Conservation (phyloP, 73 alveolate genomes). For the Paramecium primaurelia region DNA sequence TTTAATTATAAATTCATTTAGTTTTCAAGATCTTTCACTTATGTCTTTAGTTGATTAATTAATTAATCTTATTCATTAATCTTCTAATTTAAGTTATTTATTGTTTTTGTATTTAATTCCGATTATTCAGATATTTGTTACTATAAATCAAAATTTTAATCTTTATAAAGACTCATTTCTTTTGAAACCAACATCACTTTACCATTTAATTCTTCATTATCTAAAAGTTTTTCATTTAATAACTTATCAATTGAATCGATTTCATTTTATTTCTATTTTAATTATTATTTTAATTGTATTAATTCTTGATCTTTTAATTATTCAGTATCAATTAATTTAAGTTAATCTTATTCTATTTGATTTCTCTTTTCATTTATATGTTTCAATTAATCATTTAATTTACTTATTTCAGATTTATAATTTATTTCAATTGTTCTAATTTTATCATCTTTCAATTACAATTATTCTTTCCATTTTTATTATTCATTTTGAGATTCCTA, state of each 20-base stretch:
- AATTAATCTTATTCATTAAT: background rate
- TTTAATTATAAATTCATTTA: background rate
- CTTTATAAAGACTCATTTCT: background rate
- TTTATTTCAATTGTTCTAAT: background rate
- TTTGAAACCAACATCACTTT: background rate
- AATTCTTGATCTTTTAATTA: background rate
- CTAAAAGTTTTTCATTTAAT: background rate
- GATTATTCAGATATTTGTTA: background rate
- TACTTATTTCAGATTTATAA: background rate
- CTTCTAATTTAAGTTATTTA: background rate
- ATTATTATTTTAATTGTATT: background rate
- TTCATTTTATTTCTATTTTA: background rate
- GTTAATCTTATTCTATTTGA: background rate
- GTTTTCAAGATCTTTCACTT: background rate
- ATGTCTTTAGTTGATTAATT: background rate
- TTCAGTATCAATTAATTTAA: background rate
- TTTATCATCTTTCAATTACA: background rate
- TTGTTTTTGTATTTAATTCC: background rate
- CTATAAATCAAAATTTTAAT: background rate
- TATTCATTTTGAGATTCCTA: background rate
- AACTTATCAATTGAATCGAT: background rate
- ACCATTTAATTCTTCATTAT: background rate
- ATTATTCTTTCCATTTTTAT: background rate
- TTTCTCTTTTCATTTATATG: background rate
- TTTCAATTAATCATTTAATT: background rate